Conservation (phyloP, 2,329 filamentous ascomycete genomes). For the Fusarium sp. region DNA sequence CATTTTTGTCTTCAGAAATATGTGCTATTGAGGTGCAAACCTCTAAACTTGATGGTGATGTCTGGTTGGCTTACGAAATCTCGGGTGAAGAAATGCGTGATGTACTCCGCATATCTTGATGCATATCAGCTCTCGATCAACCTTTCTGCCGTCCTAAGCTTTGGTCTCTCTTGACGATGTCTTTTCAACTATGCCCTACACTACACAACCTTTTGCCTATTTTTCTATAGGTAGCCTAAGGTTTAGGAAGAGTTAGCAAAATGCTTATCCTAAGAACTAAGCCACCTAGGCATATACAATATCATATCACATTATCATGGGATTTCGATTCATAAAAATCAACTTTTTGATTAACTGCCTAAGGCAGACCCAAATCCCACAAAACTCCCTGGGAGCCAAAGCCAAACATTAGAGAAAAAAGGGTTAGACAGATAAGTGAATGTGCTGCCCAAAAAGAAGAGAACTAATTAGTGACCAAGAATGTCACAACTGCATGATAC, state of each 20-base stretch:
- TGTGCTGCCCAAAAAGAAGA: slow-evolving; percentile 4
- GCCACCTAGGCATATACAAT: not conserved
- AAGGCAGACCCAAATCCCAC: not conserved
- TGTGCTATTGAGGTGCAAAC: slow-evolving; percentile 20
- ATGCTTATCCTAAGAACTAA: not conserved
- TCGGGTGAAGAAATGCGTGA: slow-evolving; percentile 17
- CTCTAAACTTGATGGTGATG: slow-evolving; percentile 3
- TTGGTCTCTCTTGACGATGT: too few species aligned
- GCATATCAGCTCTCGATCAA: slow-evolving; percentile 5
- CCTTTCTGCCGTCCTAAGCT: not conserved
- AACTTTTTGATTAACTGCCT: slow-evolving; percentile 6
- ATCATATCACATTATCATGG: not conserved
- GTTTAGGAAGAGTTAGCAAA: not conserved
- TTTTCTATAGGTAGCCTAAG: not conserved
- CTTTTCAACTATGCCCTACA: too few species aligned
- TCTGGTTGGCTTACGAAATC: not conserved
- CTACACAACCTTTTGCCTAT: too few species aligned
- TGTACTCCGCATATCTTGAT: slow-evolving; percentile 11
- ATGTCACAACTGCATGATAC: slow-evolving; percentile 6
- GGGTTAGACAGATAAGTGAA: slow-evolving; percentile 8
- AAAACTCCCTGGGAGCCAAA: not conserved
- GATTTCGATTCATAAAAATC: not conserved
- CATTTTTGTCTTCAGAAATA: slow-evolving; percentile 10
- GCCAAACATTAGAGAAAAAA: not conserved
- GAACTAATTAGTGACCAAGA: not conserved